Conservation (phyloP, 441 rosid species). For the Aquilaria agallochum region DNA sequence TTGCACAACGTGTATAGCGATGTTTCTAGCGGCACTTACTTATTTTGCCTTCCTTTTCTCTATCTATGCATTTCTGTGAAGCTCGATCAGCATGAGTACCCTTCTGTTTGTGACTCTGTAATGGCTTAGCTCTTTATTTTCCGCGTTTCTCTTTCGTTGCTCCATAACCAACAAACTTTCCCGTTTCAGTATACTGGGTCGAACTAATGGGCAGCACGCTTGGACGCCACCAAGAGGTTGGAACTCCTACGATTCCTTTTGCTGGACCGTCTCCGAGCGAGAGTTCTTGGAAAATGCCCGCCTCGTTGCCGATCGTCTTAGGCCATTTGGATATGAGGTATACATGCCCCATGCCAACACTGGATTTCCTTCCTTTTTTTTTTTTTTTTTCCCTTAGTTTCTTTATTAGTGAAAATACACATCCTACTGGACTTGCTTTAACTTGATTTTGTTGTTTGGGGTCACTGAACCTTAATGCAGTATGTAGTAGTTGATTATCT, state of each 20-base stretch:
- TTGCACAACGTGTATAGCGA: too few relatives aligned
- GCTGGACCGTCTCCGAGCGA: constrained; percentile 81
- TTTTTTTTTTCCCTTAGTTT: too few relatives aligned
- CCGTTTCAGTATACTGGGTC: constrained; percentile 39
- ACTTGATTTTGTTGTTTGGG: neutral
- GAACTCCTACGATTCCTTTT: constrained; percentile 91
- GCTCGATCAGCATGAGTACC: too few relatives aligned
- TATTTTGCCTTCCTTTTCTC: too few relatives aligned
- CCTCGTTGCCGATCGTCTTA: constrained; percentile 57
- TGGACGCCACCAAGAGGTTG: constrained; percentile 91
- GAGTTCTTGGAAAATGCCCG: constrained; percentile 79
- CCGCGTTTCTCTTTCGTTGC: too few relatives aligned
- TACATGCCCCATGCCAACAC: constrained; percentile 2
- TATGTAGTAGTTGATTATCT: constrained; percentile 95
- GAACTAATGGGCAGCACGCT: constrained; percentile 30
- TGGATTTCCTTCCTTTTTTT: neutral
- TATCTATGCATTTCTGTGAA: too few relatives aligned
- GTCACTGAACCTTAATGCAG: constrained; percentile 31
- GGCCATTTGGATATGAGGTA: constrained; percentile 75
- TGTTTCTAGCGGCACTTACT: too few relatives aligned
- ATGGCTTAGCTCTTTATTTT: too few relatives aligned
- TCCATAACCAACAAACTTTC: neutral
- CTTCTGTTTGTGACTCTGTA: too few relatives aligned
- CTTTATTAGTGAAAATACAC: neutral
- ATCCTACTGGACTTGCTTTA: neutral